A percentile compares a stretch with the other conserved stretches of the same genome.
phyloP scores from a whole-genome alignment of 768 basidiomycete genomes.

The Austroboletus eburneus region DNA sequence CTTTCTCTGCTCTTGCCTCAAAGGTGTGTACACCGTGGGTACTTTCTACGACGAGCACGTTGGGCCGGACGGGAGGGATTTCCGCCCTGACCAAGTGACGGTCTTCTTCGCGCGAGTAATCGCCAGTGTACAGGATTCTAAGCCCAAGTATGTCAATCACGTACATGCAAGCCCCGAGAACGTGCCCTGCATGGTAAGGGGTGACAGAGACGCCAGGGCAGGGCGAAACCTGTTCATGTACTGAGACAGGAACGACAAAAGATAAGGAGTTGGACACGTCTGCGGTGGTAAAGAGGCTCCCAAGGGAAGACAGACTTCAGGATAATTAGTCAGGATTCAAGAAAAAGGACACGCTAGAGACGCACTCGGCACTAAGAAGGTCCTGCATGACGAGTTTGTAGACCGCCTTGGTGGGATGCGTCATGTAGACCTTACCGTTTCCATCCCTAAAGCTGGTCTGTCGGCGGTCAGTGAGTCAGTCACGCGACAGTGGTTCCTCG shows the following conservation, averaged over 20 bases:
- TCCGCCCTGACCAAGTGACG: conserved; percentile 94
- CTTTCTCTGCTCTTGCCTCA: conserved; percentile 84
- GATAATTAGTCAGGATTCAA: neutral
- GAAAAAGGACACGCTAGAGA: conserved; percentile 1
- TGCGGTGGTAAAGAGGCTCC: conserved; percentile 68
- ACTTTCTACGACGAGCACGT: conserved; percentile 94
- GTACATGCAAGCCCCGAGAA: conserved; percentile 96
- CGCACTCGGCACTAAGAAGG: conserved; percentile 85
- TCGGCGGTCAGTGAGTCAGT: neutral
- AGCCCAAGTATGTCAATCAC: conserved; percentile 93
- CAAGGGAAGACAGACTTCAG: conserved; percentile 56
- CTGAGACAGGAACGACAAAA: conserved; percentile 82
- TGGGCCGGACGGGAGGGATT: conserved; percentile 83
- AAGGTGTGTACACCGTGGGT: conserved; percentile 93
- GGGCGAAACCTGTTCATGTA: conserved; percentile 84
- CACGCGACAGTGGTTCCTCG: neutral
- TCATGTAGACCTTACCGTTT: conserved; percentile 98
- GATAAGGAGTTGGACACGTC: conserved; percentile 79
- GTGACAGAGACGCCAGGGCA: conserved; percentile 92
- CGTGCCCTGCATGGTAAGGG: conserved; percentile 96
- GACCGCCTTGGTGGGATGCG: conserved; percentile 94
- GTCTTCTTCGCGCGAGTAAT: conserved; percentile 96
- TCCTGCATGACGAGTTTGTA: conserved; percentile 99
- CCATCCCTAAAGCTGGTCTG: conserved; percentile 98
- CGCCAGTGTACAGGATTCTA: conserved; percentile 93